Base-by-base conservation (phyloP, 805 yeast genomes). In the Sugiyamaella qingdaonensis region DNA sequence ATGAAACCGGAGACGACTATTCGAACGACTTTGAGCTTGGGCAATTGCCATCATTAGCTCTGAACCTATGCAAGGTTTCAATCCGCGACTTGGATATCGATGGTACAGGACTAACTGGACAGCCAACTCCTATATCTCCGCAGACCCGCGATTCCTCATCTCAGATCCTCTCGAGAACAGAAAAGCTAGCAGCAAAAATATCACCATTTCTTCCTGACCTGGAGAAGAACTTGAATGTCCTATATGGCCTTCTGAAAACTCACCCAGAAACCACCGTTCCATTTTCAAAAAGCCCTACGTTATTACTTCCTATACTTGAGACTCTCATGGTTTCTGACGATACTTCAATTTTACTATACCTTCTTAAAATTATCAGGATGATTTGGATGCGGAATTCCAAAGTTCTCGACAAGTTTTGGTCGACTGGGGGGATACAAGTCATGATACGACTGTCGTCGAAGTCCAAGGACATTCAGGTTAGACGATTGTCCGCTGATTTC, bases 371-470 rank as follows among this genome's bases (percentile, higher is more conserved):
- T 19, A 43, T 60, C 8, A 46, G 33, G 24, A 34, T 37, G 14
- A 29, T 59, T 4, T 46, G 54, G 10, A 45, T 13, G 9, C 49
- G 54, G 10, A 53, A 53, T 39, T 46, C 39, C n/a, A 42, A 49
- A 9, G 50, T 49, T 10, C 48, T 60, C 14, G 66, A 63, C 10
- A 56, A 48, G 41, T 48, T 63, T 7, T 58, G 62, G 39, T 46
- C 55, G 10, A 37, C 60, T 18, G 67, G 66, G 3, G 66, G 65
- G 5, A 54, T 63, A 16, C 60, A 64, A 2, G 49, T 56, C 10
- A 49, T 63, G n/a, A 52, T 61, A 13, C 46, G 42, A 37, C 60
- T 60, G 21, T 36, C 61, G 14, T 34, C 60, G 4, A 57, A 50
- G 14, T 48, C 53, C 10, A 50, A 46, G 39, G 21, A 54, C 24